phyloP scores from a whole-genome alignment of 345 rosid species.

The Hevea brasiliensis region DNA sequence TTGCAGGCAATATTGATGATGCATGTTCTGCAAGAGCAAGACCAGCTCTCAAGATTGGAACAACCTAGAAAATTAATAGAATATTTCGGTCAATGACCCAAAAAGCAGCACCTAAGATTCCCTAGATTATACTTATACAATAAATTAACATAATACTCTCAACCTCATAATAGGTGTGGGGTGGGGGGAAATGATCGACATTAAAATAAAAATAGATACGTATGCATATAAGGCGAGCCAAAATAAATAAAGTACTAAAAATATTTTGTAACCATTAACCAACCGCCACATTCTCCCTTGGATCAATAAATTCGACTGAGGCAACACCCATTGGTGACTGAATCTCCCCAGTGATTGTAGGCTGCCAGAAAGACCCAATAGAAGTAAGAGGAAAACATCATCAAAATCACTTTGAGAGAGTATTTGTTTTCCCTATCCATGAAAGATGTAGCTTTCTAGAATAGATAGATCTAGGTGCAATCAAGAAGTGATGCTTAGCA shows the following conservation, averaged over 20 bases:
- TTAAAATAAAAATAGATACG: too few relatives aligned
- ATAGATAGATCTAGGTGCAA: not conserved
- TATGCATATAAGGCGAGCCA: not conserved
- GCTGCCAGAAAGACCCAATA: conserved; percentile 45
- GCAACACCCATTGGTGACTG: conserved; percentile 89
- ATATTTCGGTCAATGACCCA: conserved; percentile 4
- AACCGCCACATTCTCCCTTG: conserved; percentile 88
- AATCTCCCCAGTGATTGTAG: conserved; percentile 78
- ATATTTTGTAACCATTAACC: conserved; percentile 25
- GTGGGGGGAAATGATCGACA: too few relatives aligned
- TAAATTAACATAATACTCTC: too few relatives aligned
- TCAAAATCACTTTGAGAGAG: not conserved
- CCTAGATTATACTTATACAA: too few relatives aligned
- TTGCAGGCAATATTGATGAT: conserved; percentile 79
- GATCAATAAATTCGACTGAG: conserved; percentile 89
- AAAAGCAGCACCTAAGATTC: not conserved
- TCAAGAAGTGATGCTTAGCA: not conserved
- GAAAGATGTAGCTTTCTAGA: not conserved
- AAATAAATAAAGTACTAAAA: conserved; percentile 9
- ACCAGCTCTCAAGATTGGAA: conserved; percentile 92
- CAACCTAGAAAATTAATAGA: conserved; percentile 51
- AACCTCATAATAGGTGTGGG: too few relatives aligned
- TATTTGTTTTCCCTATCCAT: not conserved
- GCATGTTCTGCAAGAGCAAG: conserved; percentile 93
- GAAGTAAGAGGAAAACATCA: not conserved